Base-by-base conservation (phyloP, 176 grass and related monocot species). In the Zoysia pacifica region DNA sequence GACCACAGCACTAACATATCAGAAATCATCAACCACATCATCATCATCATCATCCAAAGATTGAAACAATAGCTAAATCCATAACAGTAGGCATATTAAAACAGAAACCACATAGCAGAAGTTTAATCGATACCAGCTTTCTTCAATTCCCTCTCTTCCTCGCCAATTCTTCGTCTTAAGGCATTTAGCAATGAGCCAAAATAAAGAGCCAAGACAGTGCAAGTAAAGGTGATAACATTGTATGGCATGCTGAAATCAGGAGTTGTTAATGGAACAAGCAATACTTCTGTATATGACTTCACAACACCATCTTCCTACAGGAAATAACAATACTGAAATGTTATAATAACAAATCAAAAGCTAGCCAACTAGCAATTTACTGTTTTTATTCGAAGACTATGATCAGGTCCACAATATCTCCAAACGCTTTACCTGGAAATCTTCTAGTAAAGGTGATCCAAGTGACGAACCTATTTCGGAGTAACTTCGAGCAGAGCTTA, bases 221-320 rank as follows among this genome's bases (percentile, higher is more conserved):
- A 94, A 13, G 96, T 94, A 65, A 98, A 98, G 52, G 96, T 98
- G 79, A 98, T 98, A 82, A 99, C 92, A 93, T 99, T 99, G 76
- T 99, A 99, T 15, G 96, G 96, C 96, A 99, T 99, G 73, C 96
- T 99, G 78, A 99, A 99, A 93, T 99, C 96, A 83, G 96, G 96
- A 64, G 96, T 98, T 70, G 96, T 98, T 64, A 99, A 86, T 73
- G 96, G 96, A 83, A 99, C 92, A 11, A 99, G 92, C 79, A 99
- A 71, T 53, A 89, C 96, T 95, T 99, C 96, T 62, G 96, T 99
- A 79, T 99, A 99, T 49, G 81, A 92, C 62, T 84, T 91, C 44
- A 99, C 86, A 83, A 89, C 28, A 81, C 82, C 81, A 68, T 83
- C 88, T 89, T 90, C 96, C 96, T 95, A 67, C 78, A 89, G 52